Percentiles rank a stretch among this genome's conserved stretches.
These are phyloP conservation scores for Pichia phayaonensis DNA, from an alignment of 805 yeast genomes.

Conservation along the genomic window DNA sequence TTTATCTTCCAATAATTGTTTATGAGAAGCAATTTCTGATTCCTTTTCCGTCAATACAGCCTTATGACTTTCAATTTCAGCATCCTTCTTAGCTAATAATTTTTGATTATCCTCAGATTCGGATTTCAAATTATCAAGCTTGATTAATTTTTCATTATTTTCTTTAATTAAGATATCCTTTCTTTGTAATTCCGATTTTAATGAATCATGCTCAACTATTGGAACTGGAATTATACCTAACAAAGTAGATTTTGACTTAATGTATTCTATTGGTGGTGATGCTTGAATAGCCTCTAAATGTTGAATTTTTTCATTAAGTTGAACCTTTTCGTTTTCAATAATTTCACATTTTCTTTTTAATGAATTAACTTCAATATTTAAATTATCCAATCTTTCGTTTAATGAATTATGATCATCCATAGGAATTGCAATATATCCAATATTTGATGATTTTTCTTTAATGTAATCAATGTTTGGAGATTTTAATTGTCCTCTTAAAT, in stretches of 20 bases:
- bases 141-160: neutral
- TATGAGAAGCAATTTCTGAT: neutral
- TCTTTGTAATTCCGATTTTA: slow-evolving; percentile 6
- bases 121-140: neutral
- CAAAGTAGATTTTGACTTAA: slow-evolving; percentile 14
- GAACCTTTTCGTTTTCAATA: slow-evolving; percentile 3
- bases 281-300: slow-evolving; percentile 3
- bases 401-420: slow-evolving; percentile 11
- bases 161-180: slow-evolving; percentile 5
- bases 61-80: too few relatives aligned
- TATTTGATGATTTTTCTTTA: slow-evolving; percentile 10
- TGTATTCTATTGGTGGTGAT: slow-evolving; percentile 23
- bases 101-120: neutral
- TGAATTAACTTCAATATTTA: neutral
- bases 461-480: slow-evolving; percentile 20
- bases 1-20: neutral
- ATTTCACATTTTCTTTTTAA: slow-evolving; percentile 3
- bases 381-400: neutral
- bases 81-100: too few relatives aligned
- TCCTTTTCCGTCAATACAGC: neutral
- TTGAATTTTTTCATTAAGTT: slow-evolving; percentile 4
- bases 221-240: slow-evolving; percentile 17
- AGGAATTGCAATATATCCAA: slow-evolving; percentile 11
- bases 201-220: slow-evolving; percentile 11
- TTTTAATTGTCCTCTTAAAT: neutral